A percentile compares a stretch with the other conserved stretches of the same genome.
Evolutionary conservation across 768 basidiomycete genomes (phyloP).

Genomic region (Mycena latifolia): DNA sequence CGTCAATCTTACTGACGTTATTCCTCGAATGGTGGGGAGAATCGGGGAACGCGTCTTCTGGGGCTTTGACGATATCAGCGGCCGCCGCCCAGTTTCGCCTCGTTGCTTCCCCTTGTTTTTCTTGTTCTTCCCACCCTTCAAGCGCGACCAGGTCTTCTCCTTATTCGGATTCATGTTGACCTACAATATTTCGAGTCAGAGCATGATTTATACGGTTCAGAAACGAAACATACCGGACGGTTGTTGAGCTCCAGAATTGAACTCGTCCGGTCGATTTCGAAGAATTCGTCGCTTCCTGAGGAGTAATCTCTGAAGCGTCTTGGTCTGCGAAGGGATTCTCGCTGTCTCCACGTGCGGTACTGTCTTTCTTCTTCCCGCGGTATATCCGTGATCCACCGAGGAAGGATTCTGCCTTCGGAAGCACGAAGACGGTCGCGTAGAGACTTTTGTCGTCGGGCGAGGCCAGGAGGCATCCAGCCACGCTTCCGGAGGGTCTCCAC

Average conservation of each 20-base stretch:
- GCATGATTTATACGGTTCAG: too few relatives aligned
- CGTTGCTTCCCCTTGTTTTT: slow-evolving; percentile 35
- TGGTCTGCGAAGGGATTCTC: slow-evolving; percentile 36
- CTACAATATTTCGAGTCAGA: background rate
- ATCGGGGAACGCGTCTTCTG: slow-evolving; percentile 36
- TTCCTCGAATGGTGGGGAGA: slow-evolving; percentile 36
- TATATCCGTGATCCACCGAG: slow-evolving; percentile 35
- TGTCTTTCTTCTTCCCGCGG: slow-evolving; percentile 27
- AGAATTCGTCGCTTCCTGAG: slow-evolving; percentile 40
- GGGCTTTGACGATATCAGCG: slow-evolving; percentile 30
- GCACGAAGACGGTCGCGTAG: slow-evolving; percentile 34
- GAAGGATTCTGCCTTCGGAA: slow-evolving; percentile 35
- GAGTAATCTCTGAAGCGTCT: slow-evolving; percentile 33
- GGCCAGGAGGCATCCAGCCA: slow-evolving; percentile 40
- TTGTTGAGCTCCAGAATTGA: slow-evolving; percentile 36
- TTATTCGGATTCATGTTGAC: slow-evolving; percentile 16
- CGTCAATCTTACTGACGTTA: slow-evolving; percentile 25
- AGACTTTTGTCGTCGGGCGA: slow-evolving; percentile 37
- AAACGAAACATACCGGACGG: slow-evolving; percentile 26
- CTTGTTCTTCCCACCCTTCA: slow-evolving; percentile 37
- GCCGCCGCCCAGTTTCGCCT: slow-evolving; percentile 33
- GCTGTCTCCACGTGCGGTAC: slow-evolving; percentile 8
- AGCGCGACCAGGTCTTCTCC: slow-evolving; percentile 35
- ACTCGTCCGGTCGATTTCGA: slow-evolving; percentile 38
- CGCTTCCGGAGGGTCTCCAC: slow-evolving; percentile 39